Evolutionary conservation across 805 yeast species (phyloP).

Genomic region (Starmerella sp.): DNA sequence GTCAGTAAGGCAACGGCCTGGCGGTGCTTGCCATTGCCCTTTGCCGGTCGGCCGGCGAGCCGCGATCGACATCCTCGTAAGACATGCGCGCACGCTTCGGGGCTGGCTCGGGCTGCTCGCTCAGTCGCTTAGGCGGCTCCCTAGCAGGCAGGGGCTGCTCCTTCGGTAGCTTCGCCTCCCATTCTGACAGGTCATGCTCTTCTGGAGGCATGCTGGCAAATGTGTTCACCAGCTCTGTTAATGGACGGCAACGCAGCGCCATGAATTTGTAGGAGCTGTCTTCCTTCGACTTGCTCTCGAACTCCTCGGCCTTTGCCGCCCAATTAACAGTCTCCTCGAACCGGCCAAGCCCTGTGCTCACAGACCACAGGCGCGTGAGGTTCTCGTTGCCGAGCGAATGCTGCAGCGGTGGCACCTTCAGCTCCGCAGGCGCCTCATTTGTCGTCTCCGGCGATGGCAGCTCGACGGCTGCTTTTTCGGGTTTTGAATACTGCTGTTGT

Average conservation of each 20-base stretch:
- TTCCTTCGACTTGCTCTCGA: not conserved
- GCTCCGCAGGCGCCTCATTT: not conserved
- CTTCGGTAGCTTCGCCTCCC: conserved; percentile 1
- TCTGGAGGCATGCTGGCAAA: not conserved
- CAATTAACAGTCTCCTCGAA: not conserved
- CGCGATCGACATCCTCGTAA: conserved; percentile 9
- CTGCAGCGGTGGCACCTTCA: not conserved
- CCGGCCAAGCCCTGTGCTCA: not conserved
- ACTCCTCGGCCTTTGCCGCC: not conserved
- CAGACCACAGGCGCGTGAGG: not conserved
- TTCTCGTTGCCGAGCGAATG: not conserved
- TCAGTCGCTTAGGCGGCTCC: not conserved
- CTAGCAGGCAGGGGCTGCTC: not conserved
- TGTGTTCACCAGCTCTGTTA: not conserved
- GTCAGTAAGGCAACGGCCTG: conserved; percentile 14
- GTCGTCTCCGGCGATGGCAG: not conserved
- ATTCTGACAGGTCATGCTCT: not conserved
- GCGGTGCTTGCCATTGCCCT: conserved; percentile 1
- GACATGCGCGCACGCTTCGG: conserved; percentile 10
- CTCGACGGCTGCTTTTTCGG: not conserved
- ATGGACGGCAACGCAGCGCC: not conserved
- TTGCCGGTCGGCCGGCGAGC: conserved; percentile 3
- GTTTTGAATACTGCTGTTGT: not conserved
- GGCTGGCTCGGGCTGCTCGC: conserved; percentile 1
- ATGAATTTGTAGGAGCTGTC: not conserved